Evolutionary conservation across 2,329 filamentous ascomycete genomes (phyloP).

Genomic region (Phyllosticta citrichinensis): DNA sequence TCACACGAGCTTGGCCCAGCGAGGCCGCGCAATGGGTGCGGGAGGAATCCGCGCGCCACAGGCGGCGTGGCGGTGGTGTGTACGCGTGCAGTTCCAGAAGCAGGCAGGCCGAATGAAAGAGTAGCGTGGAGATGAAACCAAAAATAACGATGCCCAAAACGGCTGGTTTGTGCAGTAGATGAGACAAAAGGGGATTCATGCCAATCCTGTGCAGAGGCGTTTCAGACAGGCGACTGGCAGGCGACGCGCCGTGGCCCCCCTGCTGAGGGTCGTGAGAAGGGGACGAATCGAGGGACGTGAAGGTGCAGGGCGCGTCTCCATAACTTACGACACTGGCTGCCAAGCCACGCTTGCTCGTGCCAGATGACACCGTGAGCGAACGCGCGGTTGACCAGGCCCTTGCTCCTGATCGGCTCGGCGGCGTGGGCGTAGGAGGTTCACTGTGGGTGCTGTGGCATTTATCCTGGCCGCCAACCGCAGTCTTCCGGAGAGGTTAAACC

Average conservation of each 20-base stretch:
- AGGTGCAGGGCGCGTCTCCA: neutral
- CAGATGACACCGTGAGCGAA: neutral
- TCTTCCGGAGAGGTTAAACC: neutral
- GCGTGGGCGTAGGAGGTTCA: neutral
- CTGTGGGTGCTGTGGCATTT: neutral
- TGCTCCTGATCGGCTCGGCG: neutral
- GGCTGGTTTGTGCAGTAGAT: neutral
- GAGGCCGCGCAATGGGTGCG: neutral
- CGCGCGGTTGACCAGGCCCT: neutral
- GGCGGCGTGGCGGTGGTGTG: neutral
- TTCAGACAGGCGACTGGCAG: conserved; percentile 10
- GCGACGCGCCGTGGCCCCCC: neutral
- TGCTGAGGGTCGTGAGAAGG: neutral
- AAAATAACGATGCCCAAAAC: neutral
- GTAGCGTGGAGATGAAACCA: neutral
- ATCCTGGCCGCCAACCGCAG: neutral
- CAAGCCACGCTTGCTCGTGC: neutral
- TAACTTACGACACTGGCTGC: neutral
- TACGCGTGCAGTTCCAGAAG: neutral
- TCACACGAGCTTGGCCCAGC: conserved; percentile 9
- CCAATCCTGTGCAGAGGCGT: neutral
- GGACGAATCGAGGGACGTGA: neutral
- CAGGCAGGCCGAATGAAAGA: neutral
- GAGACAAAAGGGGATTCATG: neutral
- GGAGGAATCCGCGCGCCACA: neutral